phyloP scores from a whole-genome alignment of 116 monocot species.

The Phalaenopsis hybrid region DNA sequence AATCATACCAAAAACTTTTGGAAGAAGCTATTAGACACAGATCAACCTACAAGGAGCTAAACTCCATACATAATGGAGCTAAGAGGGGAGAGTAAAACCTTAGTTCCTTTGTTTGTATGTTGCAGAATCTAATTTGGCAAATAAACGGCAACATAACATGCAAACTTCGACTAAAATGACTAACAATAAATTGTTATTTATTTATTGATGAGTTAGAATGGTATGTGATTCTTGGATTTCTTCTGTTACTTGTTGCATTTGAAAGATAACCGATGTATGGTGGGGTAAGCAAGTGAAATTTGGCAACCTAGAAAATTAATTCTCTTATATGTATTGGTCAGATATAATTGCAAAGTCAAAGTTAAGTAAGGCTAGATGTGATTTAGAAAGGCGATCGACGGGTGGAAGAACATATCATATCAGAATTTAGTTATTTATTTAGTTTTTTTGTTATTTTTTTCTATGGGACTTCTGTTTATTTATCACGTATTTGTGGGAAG shows the following conservation, averaged over 20 bases:
- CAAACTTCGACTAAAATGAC: too few species aligned
- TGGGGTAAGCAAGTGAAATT: background rate
- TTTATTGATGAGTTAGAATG: background rate
- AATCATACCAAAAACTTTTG: too few species aligned
- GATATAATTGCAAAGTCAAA: background rate
- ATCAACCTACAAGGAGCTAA: too few species aligned
- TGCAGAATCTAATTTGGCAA: too few species aligned
- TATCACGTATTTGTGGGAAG: background rate
- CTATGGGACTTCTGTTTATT: background rate
- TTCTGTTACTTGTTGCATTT: background rate
- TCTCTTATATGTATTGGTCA: background rate
- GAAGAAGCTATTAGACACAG: too few species aligned
- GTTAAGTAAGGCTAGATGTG: background rate
- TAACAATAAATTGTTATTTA: too few species aligned
- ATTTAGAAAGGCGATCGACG: background rate
- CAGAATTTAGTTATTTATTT: background rate
- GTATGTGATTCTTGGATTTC: background rate
- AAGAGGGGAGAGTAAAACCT: too few species aligned
- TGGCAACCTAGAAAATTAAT: background rate
- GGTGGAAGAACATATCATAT: background rate
- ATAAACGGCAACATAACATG: too few species aligned
- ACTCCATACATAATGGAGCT: too few species aligned
- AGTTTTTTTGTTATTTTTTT: background rate
- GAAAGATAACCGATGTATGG: background rate
- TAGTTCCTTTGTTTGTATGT: too few species aligned